Evolutionary conservation across 2,329 filamentous ascomycete genomes (phyloP), one percentile per base, ranked within the genome.

Genomic region (Colletotrichum horii): DNA sequence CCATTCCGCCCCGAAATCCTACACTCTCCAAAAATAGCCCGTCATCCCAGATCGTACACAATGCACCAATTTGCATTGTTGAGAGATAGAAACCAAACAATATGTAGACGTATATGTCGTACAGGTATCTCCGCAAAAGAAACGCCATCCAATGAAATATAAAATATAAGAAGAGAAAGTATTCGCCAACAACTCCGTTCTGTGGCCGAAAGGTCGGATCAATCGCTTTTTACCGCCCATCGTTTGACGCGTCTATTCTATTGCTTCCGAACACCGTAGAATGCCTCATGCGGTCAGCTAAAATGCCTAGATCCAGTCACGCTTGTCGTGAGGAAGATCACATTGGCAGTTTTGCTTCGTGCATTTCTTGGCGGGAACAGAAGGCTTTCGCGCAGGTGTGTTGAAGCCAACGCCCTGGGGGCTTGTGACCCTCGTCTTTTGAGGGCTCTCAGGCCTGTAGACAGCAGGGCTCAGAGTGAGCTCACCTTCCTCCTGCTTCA

Each of bases 401-500:
- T 81, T 84, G 78, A 87, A 87, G 34, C 86, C 86, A 24, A 87
- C 87, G 1, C 86, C 87, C 76, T 80, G 84, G 3, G 86, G 86
- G 74, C 86, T 88, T 7, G 85, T 83, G 15, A 87, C 79, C 77
- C 83, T 87, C n/a, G 79, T 76, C 12, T 75, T 78, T 9, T 77
- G 79, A 8, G 83, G 80, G 68, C 82, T 86, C 26, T 84, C 81
- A 0, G 89, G 88, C 71, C 83, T 86, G 80, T 92, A 92, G 6
- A 91, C 88, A 2, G 86, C 84, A 4, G 91, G 88, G 73, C 86
- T 90, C 4, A 92, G 83, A 2, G 85, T 88, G 26, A 83, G 81
- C 34, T 82, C 80, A 4, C 83, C 80, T 6, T 80, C 77, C 19
- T 80, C 52, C 38, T 73, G 77, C n/a, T 65, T 64, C 62, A 65